Percentiles rank a stretch among this genome's conserved stretches.
These are phyloP conservation scores for Cutaneotrichosporon spelunceum DNA, from an alignment of 1,284 basidiomycete species.

Conservation along the genomic window DNA sequence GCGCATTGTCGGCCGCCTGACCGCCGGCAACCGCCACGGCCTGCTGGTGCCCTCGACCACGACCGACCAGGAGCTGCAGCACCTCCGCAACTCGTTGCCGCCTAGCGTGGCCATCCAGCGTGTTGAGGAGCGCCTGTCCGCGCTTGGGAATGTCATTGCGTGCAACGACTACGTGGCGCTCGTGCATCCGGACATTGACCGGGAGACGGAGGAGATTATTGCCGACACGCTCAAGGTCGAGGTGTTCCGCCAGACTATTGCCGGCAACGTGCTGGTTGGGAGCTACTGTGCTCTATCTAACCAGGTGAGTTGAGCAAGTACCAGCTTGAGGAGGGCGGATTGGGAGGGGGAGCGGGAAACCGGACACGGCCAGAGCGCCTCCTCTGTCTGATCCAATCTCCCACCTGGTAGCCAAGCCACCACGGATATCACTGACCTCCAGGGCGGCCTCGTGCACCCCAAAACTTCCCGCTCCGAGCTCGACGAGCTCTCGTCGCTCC, in stretches of 20 bases:
- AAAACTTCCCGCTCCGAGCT: constrained; percentile 96
- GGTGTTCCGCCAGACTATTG: constrained; percentile 96
- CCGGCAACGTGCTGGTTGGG: constrained; percentile 94
- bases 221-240: constrained; percentile 99
- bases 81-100: constrained; percentile 93
- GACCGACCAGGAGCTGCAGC: constrained; percentile 97
- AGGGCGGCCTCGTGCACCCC: constrained; percentile 95
- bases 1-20: constrained; percentile 87
- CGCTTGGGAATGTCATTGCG: constrained; percentile 96
- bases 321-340: too few relatives aligned
- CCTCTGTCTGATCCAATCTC: too few relatives aligned
- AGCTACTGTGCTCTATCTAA: constrained; percentile 93
- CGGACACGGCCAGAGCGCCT: too few relatives aligned
- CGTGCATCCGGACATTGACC: constrained; percentile 94
- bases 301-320: constrained; percentile 45
- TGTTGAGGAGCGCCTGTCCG: constrained; percentile 92
- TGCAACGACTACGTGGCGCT: constrained; percentile 97
- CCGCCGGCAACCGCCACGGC: constrained; percentile 93
- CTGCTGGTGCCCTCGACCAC: constrained; percentile 93
- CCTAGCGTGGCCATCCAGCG: constrained; percentile 89
- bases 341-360: too few relatives aligned
- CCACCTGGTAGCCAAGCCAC: too few relatives aligned
- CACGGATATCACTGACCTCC: too few relatives aligned
- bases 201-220: constrained; percentile 99
- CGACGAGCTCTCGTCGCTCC: constrained; percentile 89